A percentile compares a stretch with the other conserved stretches of the same genome.
phyloP scores from a whole-genome alignment of 352 stramenopile genomes.

The Globisporangium middletonii region DNA sequence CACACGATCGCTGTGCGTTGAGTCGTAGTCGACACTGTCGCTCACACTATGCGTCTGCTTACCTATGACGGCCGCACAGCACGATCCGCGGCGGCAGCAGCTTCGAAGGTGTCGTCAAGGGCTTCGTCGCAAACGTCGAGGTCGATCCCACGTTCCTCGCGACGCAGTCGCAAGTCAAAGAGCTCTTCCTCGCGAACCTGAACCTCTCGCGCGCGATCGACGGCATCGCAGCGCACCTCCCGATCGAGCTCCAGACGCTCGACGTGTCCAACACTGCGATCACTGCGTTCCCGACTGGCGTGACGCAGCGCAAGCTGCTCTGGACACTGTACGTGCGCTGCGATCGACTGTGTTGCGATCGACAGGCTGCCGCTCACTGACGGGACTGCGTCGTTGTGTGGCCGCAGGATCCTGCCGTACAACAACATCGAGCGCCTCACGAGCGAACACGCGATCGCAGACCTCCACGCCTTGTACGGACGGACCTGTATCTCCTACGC shows the following conservation, averaged over 20 bases:
- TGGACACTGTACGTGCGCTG: neutral
- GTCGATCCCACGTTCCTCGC: slow-evolving; percentile 5
- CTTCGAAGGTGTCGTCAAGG: neutral
- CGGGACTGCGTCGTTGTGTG: neutral
- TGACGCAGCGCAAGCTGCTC: neutral
- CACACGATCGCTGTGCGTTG: too few relatives aligned
- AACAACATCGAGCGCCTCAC: slow-evolving; percentile 4
- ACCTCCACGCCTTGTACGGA: too few relatives aligned
- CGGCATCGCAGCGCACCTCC: neutral
- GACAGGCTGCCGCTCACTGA: neutral
- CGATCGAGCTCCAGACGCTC: neutral
- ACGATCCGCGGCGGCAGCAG: neutral
- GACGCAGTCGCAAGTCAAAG: neutral
- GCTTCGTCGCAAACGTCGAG: neutral
- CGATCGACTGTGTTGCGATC: too few relatives aligned
- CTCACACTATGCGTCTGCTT: too few relatives aligned
- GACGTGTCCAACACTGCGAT: neutral
- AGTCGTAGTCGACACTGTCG: too few relatives aligned
- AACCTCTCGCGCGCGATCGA: neutral
- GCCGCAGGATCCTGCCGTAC: neutral
- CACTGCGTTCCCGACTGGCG: neutral
- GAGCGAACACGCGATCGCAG: neutral
- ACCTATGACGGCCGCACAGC: neutral
- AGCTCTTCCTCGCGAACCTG: neutral
- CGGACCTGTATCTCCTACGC: too few relatives aligned